Evolutionary conservation across 192 early-diverging fungal genomes (phyloP).

Genomic region (Mortierella hygrophila): DNA sequence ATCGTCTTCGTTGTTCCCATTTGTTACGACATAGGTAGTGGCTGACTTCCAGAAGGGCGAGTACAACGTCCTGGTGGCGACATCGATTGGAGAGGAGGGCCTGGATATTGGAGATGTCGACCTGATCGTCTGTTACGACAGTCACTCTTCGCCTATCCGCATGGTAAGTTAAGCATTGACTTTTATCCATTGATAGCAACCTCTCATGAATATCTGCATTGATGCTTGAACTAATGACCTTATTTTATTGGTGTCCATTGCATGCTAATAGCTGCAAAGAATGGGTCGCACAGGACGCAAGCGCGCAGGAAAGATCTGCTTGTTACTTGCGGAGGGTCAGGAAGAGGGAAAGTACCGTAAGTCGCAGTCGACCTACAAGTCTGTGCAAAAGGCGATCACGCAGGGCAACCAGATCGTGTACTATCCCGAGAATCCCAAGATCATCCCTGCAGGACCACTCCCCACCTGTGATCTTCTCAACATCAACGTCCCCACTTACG

Average conservation of each 20-base stretch:
- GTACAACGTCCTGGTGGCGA: constrained; percentile 90
- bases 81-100: constrained; percentile 95
- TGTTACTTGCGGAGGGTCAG: constrained; percentile 75
- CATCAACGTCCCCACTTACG: constrained; percentile 65
- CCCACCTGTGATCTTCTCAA: constrained; percentile 64
- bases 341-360: constrained; percentile 72
- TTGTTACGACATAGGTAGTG: constrained; percentile 65
- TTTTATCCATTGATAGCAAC: constrained; percentile 18
- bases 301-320: constrained; percentile 73
- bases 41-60: constrained; percentile 80
- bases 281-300: constrained; percentile 87
- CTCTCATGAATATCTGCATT: neutral
- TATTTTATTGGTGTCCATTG: neutral
- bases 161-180: constrained; percentile 65
- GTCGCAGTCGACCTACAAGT: constrained; percentile 70
- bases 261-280: constrained; percentile 64
- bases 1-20: no score
- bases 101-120: constrained; percentile 97
- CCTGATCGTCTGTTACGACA: constrained; percentile 92
- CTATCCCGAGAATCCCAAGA: constrained; percentile 49
- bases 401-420: constrained; percentile 65
- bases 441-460: constrained; percentile 62
- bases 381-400: constrained; percentile 74
- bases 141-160: constrained; percentile 79
- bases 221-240: no score